These are phyloP conservation scores for Knufia fluminis DNA, from an alignment of 2,329 filamentous ascomycete species.

Conservation along the genomic window DNA sequence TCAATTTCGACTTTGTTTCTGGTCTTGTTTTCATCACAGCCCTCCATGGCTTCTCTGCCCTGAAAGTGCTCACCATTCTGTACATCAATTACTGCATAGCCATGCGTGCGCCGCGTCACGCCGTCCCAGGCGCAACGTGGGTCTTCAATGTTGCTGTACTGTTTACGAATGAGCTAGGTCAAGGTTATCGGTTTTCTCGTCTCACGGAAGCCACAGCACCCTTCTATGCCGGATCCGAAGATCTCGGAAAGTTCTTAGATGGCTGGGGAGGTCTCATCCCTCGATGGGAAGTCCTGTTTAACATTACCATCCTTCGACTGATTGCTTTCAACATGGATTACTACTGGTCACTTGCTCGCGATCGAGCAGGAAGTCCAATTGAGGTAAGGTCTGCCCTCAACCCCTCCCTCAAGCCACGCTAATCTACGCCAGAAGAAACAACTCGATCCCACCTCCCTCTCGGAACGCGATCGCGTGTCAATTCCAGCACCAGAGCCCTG, in stretches of 20 bases:
- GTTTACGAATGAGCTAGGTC: constrained; percentile 78
- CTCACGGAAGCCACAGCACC: constrained; percentile 48
- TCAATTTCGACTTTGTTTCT: constrained; percentile 75
- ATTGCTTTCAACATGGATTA: constrained; percentile 97
- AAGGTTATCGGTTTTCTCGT: constrained; percentile 64
- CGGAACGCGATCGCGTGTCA: constrained; percentile 75
- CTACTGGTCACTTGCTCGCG: constrained; percentile 72
- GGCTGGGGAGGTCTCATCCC: constrained; percentile 71
- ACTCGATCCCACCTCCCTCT: constrained; percentile 75
- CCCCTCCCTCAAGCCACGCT: constrained; percentile 28
- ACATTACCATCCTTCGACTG: constrained; percentile 81
- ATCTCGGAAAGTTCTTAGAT: constrained; percentile 66
- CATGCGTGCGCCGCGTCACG: constrained; percentile 58
- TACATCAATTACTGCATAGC: constrained; percentile 73
- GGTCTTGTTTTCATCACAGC: constrained; percentile 67
- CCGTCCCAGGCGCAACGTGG: constrained; percentile 73
- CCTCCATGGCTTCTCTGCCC: constrained; percentile 73
- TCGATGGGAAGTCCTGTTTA: constrained; percentile 96
- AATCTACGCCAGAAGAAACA: constrained; percentile 89
- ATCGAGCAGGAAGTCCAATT: constrained; percentile 52
- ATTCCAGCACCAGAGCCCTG: constrained; percentile 63
- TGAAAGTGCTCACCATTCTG: constrained; percentile 75
- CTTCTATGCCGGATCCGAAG: constrained; percentile 38
- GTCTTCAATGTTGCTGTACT: constrained; percentile 75
- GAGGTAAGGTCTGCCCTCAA: constrained; percentile 58